Conservation (phyloP, 768 basidiomycete species). For the Melanogaster broomeanus region DNA sequence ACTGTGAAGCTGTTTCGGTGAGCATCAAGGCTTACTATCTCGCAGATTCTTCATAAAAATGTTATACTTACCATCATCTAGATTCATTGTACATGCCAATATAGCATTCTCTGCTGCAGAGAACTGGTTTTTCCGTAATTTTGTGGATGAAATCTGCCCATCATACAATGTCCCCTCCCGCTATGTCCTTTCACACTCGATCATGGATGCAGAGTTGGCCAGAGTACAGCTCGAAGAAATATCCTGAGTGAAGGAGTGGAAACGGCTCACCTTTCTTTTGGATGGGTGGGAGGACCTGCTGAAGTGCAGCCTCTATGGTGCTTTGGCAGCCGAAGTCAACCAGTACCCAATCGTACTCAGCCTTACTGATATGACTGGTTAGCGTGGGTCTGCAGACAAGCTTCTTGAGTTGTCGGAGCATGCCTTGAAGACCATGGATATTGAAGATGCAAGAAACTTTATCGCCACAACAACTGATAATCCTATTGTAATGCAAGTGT, state of each 20-base stretch:
- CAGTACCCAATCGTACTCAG: conserved; percentile 22
- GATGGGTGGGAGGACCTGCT: conserved; percentile 36
- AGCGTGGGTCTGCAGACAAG: conserved; percentile 22
- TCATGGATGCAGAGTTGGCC: conserved; percentile 18
- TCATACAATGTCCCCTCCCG: conserved; percentile 21
- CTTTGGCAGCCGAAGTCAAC: conserved; percentile 21
- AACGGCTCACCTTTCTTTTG: conserved; percentile 23
- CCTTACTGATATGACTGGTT: conserved; percentile 30
- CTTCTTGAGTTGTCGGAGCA: conserved; percentile 16
- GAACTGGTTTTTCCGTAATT: conserved; percentile 22
- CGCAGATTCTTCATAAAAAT: no score
- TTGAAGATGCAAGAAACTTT: conserved; percentile 17
- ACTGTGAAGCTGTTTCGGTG: no score
- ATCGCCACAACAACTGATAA: conserved; percentile 33
- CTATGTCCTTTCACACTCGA: conserved; percentile 21
- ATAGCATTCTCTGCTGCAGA: conserved; percentile 19
- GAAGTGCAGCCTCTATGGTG: conserved; percentile 25
- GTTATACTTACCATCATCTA: no score
- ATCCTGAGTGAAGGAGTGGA: conserved; percentile 8
- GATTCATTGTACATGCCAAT: conserved; percentile 23
- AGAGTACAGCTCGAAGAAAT: conserved; percentile 15
- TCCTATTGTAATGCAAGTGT: conserved; percentile 33
- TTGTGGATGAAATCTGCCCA: conserved; percentile 24
- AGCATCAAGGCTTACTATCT: no score
- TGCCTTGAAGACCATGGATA: conserved; percentile 20